Conservation (phyloP, 176 grass and related monocot species). For the Ananas comosus region DNA sequence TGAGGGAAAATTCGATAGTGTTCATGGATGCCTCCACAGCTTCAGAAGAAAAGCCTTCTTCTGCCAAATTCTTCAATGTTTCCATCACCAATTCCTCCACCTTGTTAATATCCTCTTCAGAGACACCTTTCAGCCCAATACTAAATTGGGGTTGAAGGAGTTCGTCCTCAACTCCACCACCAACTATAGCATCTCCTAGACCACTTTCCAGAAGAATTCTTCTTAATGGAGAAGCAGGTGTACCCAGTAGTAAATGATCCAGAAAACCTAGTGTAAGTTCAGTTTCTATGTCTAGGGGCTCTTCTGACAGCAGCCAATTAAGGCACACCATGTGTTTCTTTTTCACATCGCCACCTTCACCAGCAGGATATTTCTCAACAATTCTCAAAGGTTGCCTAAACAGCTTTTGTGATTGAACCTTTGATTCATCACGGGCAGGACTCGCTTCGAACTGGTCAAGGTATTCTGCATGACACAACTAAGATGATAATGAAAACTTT, state of each 20-base stretch:
- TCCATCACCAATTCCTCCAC: constrained; percentile 83
- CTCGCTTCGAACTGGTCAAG: constrained; percentile 89
- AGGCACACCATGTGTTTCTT: constrained; percentile 96
- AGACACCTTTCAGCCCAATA: constrained; percentile 88
- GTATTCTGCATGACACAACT: constrained; percentile 51
- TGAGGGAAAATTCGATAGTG: constrained; percentile 87
- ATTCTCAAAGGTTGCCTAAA: constrained; percentile 70
- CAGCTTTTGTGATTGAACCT: constrained; percentile 67
- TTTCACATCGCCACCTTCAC: constrained; percentile 71
- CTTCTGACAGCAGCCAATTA: constrained; percentile 88
- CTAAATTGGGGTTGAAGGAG: constrained; percentile 94
- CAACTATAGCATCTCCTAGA: constrained; percentile 82
- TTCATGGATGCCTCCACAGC: constrained; percentile 97
- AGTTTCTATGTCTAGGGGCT: constrained; percentile 73
- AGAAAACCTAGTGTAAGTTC: constrained; percentile 84
- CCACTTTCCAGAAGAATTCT: constrained; percentile 84
- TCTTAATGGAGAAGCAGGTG: constrained; percentile 86
- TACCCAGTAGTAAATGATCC: constrained; percentile 90
- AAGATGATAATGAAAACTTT: background rate
- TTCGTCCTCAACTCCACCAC: constrained; percentile 95
- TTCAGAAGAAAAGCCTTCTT: constrained; percentile 84
- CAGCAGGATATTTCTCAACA: constrained; percentile 78
- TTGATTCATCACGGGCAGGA: constrained; percentile 62
- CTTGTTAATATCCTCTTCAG: constrained; percentile 61
- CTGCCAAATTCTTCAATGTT: constrained; percentile 57